Evolutionary conservation across 2,329 filamentous ascomycete genomes (phyloP).

Genomic region (Xylaria multiplex): DNA sequence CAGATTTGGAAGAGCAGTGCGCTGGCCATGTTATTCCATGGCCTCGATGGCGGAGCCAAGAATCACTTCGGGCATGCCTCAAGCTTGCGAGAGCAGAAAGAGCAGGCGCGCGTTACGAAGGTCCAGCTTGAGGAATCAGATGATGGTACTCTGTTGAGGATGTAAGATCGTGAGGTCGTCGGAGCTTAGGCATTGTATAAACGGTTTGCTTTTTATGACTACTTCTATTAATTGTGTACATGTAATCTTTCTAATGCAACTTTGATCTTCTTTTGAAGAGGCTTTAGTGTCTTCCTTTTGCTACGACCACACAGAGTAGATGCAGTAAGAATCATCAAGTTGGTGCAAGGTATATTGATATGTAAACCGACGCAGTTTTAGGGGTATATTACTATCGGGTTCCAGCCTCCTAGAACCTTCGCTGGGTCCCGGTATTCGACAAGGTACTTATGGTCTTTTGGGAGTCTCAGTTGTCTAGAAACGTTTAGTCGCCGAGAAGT

Average conservation of each 20-base stretch:
- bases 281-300: too few relatives aligned
- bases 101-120: constrained; percentile 42
- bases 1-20: constrained; percentile 51
- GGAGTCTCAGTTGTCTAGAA: constrained; percentile 24
- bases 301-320: neutral
- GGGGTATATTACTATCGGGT: constrained; percentile 19
- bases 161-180: neutral
- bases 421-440: constrained; percentile 17
- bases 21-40: constrained; percentile 51
- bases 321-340: neutral
- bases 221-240: neutral
- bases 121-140: constrained; percentile 45
- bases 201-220: neutral
- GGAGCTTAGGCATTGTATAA: too few relatives aligned
- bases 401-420: constrained; percentile 32
- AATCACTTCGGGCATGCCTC: constrained; percentile 39
- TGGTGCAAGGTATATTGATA: neutral
- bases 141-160: constrained; percentile 12
- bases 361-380: neutral
- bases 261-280: neutral
- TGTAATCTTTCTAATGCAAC: neutral
- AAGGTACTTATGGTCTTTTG: constrained; percentile 16
- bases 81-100: constrained; percentile 42
- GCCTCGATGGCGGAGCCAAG: constrained; percentile 47
- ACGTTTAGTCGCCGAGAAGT: constrained; percentile 25